Conservation (phyloP, 164 flowering plant species). For the Magnolia officinalis region DNA sequence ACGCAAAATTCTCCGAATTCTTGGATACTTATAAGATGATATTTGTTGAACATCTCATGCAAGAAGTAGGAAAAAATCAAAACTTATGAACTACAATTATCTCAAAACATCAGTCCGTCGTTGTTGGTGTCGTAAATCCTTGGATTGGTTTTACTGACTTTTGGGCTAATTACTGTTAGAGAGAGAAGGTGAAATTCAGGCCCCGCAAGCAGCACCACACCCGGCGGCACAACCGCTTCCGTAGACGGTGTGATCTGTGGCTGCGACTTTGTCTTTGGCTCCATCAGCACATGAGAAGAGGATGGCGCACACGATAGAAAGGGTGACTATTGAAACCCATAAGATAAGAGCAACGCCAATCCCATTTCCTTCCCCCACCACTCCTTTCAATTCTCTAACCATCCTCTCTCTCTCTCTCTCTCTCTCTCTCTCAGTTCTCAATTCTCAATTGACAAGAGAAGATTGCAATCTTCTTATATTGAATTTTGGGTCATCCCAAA, state of each 20-base stretch:
- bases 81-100: neutral
- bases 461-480: neutral
- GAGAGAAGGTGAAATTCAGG: neutral
- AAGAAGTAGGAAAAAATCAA: neutral
- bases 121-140: neutral
- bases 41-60: neutral
- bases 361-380: constrained; percentile 5
- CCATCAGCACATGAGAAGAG: constrained; percentile 45
- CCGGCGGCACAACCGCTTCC: constrained; percentile 32
- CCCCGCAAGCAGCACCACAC: constrained; percentile 49
- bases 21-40: neutral
- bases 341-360: constrained; percentile 9
- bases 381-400: constrained; percentile 31
- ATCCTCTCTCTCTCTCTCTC: constrained; percentile 5
- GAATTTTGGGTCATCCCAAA: neutral
- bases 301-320: constrained; percentile 23
- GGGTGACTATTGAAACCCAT: constrained; percentile 25
- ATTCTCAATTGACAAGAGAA: neutral
- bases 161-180: neutral
- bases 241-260: constrained; percentile 15
- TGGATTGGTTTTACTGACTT: neutral
- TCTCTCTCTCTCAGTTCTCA: neutral
- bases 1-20: neutral
- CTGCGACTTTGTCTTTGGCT: constrained; percentile 27
- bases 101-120: neutral